Percentiles rank a stretch among this genome's conserved stretches.
phyloP scores from a whole-genome alignment of 805 yeast species.

The Cyberlindnera samutprakarnensis region DNA sequence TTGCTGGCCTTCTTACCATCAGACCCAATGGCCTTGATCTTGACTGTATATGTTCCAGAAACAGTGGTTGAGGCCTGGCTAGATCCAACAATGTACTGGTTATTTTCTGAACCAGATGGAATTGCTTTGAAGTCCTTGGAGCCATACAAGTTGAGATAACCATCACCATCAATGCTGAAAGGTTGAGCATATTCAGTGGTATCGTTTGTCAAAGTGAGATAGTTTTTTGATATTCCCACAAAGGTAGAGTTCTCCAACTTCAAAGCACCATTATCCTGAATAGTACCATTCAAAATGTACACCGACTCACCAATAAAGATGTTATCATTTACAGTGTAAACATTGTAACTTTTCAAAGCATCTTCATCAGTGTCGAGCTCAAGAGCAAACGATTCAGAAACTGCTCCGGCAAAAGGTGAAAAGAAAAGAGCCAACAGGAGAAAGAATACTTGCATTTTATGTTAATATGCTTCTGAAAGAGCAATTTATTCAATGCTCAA shows the following conservation, averaged over 20 bases:
- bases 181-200: slow-evolving; percentile 4
- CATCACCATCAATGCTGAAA: slow-evolving; percentile 7
- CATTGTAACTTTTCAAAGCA: not conserved
- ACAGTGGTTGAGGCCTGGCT: slow-evolving; percentile 5
- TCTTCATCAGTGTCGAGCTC: slow-evolving; percentile 1
- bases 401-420: too few species aligned
- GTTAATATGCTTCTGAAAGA: too few species aligned
- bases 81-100: slow-evolving; percentile 8
- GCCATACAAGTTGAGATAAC: slow-evolving; percentile 6
- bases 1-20: slow-evolving; percentile 2
- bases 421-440: too few species aligned
- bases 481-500: too few species aligned
- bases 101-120: slow-evolving; percentile 7
- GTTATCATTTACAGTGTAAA: slow-evolving; percentile 1
- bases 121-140: slow-evolving; percentile 7
- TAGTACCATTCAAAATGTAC: slow-evolving; percentile 1
- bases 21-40: slow-evolving; percentile 2
- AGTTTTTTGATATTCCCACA: slow-evolving; percentile 6
- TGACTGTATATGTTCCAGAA: slow-evolving; percentile 1
- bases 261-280: slow-evolving; percentile 4
- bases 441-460: too few species aligned
- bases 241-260: not conserved
- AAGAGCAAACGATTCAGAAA: slow-evolving; percentile 3
- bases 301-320: slow-evolving; percentile 4
- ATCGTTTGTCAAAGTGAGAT: slow-evolving; percentile 5